A percentile compares a stretch with the other conserved stretches of the same genome.
phyloP scores from a whole-genome alignment of 495 filamentous ascomycete genomes.

The Cudoniella acicularis region DNA sequence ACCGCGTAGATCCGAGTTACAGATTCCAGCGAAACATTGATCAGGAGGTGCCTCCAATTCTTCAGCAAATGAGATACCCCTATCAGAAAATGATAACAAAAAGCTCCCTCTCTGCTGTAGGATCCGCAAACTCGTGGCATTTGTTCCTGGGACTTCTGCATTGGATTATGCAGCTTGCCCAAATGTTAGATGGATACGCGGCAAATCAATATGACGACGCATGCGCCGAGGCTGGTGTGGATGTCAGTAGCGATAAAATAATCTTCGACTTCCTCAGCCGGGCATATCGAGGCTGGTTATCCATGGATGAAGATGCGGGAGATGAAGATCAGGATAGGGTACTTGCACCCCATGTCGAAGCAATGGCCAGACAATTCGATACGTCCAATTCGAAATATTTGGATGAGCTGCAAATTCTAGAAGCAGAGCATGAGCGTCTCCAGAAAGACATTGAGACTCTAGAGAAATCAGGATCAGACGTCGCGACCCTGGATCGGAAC shows the following conservation, averaged over 20 bases:
- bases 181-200: constrained; percentile 80
- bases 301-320: constrained; percentile 77
- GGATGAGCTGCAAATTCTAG: constrained; percentile 76
- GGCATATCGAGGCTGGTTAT: constrained; percentile 91
- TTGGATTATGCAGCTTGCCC: constrained; percentile 97
- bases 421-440: constrained; percentile 74
- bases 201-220: constrained; percentile 80
- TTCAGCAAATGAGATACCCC: constrained; percentile 92
- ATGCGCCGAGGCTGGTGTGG: constrained; percentile 76
- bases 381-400: constrained; percentile 72
- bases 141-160: constrained; percentile 91
- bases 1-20: constrained; percentile 88
- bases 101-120: constrained; percentile 88
- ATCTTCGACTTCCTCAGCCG: constrained; percentile 86
- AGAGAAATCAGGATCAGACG: constrained; percentile 76
- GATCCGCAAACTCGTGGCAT: constrained; percentile 85
- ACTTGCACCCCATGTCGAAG: constrained; percentile 77
- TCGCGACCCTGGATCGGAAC: constrained; percentile 75
- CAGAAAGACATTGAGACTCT: constrained; percentile 83
- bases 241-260: constrained; percentile 83
- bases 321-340: constrained; percentile 75
- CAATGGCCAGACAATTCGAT: constrained; percentile 89
- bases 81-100: constrained; percentile 93
- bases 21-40: constrained; percentile 89
- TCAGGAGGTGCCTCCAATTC: constrained; percentile 82